Base-by-base conservation (phyloP, 1,284 basidiomycete genomes). In the Leccinum proliferum region DNA sequence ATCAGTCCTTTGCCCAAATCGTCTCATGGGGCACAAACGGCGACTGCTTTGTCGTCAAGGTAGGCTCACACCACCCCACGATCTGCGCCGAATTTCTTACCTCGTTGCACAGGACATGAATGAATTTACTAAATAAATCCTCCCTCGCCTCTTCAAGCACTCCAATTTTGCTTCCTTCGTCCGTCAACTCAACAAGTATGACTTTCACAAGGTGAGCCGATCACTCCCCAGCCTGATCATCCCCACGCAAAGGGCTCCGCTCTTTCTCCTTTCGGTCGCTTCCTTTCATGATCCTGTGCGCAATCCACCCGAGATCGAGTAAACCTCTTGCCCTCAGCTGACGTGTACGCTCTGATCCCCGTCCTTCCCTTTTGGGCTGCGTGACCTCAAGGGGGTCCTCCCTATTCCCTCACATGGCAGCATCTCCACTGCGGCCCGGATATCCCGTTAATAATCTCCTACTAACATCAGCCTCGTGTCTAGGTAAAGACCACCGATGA, bases 161-260 rank as follows among this genome's bases (percentile, higher is more conserved):
- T 96, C 93, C 15, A 98, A 98, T 72, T 98, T 98, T 76, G 94
- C 95, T 34, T 89, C 85, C 61, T 96, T 96, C 72, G 94, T 96
- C 4, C 84, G 94, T 10, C 96, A 98, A 76, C 81, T 98, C 50
- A 98, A 98, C 85, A 98, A 98, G 79, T 98, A 98, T 73, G 96
- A 97, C 72, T 98, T 98, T 72, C 94, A 96, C 81, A 98, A 98
- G 81, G 92, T 89, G 61, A 70, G 78, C 62, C 48, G 65, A 62
- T 68, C 61, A 52, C 56, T 37, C 18, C 39, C 60, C 57, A 58
- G 10, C 18, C 9, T 18, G 46, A 48, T 48, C 46, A 48, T 48
- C n/a, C 18, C 46, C 46, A 18, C 46, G 11, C 46, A 18, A 10
- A 48, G n/a, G 18, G 1, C 18, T 48, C 57, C 35, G 18, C 58